A percentile compares a stretch with the other conserved stretches of the same genome.
phyloP scores from a whole-genome alignment of 331 rosid genomes.

The Arachis monticola region DNA sequence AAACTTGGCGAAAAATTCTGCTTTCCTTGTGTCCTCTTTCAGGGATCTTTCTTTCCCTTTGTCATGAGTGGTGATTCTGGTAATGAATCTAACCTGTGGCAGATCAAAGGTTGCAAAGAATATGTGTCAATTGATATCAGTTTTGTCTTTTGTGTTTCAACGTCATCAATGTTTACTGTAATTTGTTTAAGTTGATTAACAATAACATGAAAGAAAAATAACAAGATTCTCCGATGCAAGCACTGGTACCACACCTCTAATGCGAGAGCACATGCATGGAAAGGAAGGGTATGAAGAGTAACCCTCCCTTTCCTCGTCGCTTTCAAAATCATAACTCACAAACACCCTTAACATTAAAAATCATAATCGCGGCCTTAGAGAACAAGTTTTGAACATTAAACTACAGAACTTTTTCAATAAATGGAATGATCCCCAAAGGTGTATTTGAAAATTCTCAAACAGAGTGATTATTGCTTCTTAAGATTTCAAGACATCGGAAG shows the following conservation, averaged over 20 bases:
- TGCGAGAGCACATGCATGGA: too few relatives aligned
- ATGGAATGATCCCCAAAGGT: neutral
- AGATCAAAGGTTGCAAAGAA: constrained; percentile 15
- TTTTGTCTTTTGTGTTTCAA: neutral
- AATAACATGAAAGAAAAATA: neutral
- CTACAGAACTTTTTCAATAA: neutral
- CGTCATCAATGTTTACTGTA: neutral
- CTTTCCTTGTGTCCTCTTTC: constrained; percentile 27
- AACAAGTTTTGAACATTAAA: neutral
- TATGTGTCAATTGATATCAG: constrained; percentile 2
- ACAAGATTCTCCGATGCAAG: constrained; percentile 10
- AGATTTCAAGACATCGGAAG: too few relatives aligned
- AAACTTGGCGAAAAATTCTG: neutral
- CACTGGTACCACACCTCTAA: neutral
- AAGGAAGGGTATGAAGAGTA: too few relatives aligned
- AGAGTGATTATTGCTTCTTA: too few relatives aligned
- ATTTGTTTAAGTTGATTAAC: neutral
- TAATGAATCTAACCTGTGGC: neutral
- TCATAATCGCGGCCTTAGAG: neutral
- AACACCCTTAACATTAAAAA: too few relatives aligned
- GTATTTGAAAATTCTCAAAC: constrained; percentile 2
- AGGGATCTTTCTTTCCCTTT: constrained; percentile 13
- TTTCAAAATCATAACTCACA: too few relatives aligned
- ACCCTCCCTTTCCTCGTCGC: too few relatives aligned
- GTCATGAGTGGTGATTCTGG: constrained; percentile 31